Conservation (phyloP, 352 stramenopile species). For the Aphanomyces cochlioides region DNA sequence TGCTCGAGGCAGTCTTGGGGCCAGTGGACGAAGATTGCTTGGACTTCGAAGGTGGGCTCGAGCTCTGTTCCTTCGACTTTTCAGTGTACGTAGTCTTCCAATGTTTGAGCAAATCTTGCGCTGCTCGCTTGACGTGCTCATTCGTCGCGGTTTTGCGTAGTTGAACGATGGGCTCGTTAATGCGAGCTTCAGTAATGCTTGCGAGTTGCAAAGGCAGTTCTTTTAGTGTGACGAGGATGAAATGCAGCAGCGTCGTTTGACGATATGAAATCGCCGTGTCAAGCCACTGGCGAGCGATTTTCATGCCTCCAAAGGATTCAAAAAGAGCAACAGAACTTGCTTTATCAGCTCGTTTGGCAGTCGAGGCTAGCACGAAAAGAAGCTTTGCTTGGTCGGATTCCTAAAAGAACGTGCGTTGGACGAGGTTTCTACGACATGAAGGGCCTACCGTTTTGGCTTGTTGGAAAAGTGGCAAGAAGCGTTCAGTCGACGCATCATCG, state of each 20-base stretch:
- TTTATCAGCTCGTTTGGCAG: conserved; percentile 1
- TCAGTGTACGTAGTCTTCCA: conserved; percentile 83
- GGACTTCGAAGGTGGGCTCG: background rate
- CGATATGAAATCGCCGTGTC: conserved; percentile 72
- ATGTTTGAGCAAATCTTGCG: conserved; percentile 82
- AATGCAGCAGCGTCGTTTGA: conserved; percentile 73
- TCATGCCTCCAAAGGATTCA: conserved; percentile 67
- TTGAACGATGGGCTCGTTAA: conserved; percentile 87
- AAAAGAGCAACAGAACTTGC: conserved; percentile 37
- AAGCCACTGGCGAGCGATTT: conserved; percentile 74
- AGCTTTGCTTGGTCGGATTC: conserved; percentile 24
- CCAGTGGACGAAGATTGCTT: background rate
- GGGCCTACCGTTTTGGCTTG: conserved; percentile 12
- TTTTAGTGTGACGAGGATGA: conserved; percentile 79
- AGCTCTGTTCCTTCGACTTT: conserved; percentile 41
- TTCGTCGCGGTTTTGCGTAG: conserved; percentile 72
- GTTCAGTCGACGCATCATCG: background rate
- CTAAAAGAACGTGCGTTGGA: background rate
- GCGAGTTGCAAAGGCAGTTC: conserved; percentile 73
- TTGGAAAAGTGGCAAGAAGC: conserved; percentile 7
- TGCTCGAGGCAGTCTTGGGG: background rate
- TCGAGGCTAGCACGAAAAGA: background rate
- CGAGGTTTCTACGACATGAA: too few species aligned
- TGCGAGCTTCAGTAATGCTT: conserved; percentile 83
- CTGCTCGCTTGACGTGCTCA: conserved; percentile 70